Evolutionary conservation across 192 early-diverging fungal genomes (phyloP).

Genomic region (Backusella liffmaniae): DNA sequence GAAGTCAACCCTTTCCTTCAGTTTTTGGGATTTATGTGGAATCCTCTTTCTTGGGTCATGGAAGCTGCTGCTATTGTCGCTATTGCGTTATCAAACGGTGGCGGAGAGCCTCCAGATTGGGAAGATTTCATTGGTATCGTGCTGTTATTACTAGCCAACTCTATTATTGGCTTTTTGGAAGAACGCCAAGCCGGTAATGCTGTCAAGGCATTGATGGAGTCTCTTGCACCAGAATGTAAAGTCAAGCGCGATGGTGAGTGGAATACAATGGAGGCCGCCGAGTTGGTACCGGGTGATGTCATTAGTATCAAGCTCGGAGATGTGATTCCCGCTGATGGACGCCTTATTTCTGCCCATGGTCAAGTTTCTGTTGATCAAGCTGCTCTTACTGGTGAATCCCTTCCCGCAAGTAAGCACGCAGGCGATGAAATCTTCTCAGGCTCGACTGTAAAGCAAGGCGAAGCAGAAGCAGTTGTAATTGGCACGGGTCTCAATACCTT

Average conservation of each 20-base stretch:
- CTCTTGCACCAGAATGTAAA: conserved; percentile 84
- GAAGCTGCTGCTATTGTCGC: conserved; percentile 87
- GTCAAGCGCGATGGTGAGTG: conserved; percentile 85
- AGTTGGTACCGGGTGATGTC: conserved; percentile 89
- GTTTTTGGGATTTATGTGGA: conserved; percentile 88
- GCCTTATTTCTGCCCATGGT: conserved; percentile 60
- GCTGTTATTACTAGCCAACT: conserved; percentile 78
- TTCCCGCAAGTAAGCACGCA: conserved; percentile 66
- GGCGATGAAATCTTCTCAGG: conserved; percentile 78
- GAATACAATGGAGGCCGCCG: conserved; percentile 70
- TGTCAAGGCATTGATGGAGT: conserved; percentile 92
- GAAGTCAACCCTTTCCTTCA: conserved; percentile 79
- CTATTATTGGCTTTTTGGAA: conserved; percentile 86
- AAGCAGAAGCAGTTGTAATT: conserved; percentile 75
- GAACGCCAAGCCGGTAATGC: conserved; percentile 90
- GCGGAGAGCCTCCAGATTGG: conserved; percentile 73
- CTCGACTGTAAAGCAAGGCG: conserved; percentile 80
- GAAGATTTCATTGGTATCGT: conserved; percentile 84
- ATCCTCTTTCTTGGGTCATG: conserved; percentile 80
- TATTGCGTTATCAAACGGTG: conserved; percentile 73
- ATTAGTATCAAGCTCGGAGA: conserved; percentile 86
- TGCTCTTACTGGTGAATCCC: conserved; percentile 71
- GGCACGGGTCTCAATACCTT: conserved; percentile 82
- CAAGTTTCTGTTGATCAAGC: conserved; percentile 71
- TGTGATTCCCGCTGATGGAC: conserved; percentile 85